phyloP scores from a whole-genome alignment of 2,329 filamentous ascomycete genomes.

The Simplicillium aogashimaense region DNA sequence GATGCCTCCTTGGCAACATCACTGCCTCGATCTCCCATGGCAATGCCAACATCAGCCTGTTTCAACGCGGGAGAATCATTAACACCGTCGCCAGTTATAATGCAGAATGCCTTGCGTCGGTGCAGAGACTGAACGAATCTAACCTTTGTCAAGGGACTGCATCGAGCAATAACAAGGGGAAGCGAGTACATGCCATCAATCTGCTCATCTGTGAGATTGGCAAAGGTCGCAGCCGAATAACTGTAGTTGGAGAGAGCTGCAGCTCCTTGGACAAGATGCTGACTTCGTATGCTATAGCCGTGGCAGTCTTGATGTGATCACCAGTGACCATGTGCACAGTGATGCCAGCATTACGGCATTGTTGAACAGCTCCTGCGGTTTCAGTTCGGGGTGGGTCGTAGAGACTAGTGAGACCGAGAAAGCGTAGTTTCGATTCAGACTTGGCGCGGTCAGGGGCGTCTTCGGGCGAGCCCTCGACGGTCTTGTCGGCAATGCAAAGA shows the following conservation, averaged over 20 bases:
- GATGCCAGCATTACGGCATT: slow-evolving; percentile 52
- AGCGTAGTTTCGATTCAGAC: slow-evolving; percentile 49
- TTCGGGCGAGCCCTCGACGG: slow-evolving; percentile 23
- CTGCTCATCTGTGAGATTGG: slow-evolving; percentile 49
- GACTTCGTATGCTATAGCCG: slow-evolving; percentile 55
- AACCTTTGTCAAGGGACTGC: slow-evolving; percentile 63
- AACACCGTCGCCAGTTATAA: slow-evolving; percentile 68
- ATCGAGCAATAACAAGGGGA: slow-evolving; percentile 59
- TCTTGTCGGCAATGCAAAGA: slow-evolving; percentile 51
- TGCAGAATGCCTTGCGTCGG: slow-evolving; percentile 56
- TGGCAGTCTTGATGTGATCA: slow-evolving; percentile 58
- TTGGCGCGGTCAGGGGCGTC: slow-evolving; percentile 36
- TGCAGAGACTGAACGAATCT: slow-evolving; percentile 67
- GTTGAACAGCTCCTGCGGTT: slow-evolving; percentile 48
- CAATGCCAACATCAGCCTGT: slow-evolving; percentile 65
- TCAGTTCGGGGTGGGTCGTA: slow-evolving; percentile 65
- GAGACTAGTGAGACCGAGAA: slow-evolving; percentile 61
- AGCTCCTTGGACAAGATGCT: slow-evolving; percentile 40
- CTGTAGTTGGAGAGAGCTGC: slow-evolving; percentile 29
- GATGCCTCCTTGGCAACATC: slow-evolving; percentile 74
- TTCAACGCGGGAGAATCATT: slow-evolving; percentile 67
- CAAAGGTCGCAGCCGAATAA: slow-evolving; percentile 55
- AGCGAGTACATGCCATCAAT: slow-evolving; percentile 51
- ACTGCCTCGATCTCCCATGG: slow-evolving; percentile 61
- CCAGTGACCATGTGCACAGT: slow-evolving; percentile 62